Evolutionary conservation across 345 rosid genomes (phyloP).

Genomic region (Gossypium ekmanianum): DNA sequence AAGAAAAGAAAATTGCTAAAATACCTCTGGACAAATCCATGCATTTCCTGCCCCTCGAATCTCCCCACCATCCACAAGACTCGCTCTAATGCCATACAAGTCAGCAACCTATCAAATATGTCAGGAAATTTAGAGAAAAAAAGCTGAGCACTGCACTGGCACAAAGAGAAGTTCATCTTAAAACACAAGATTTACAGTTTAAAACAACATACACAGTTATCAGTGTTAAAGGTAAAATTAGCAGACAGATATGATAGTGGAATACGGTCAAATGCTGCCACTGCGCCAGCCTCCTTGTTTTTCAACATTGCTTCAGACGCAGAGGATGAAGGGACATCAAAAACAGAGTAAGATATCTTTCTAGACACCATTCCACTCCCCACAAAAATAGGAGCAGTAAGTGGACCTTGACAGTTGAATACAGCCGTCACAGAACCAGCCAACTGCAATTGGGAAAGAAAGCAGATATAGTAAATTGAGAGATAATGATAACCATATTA

Average conservation of each 20-base stretch:
- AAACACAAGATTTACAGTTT: conserved; percentile 8
- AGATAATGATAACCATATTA: conserved; percentile 7
- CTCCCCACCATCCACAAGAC: conserved; percentile 98
- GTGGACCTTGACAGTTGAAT: conserved; percentile 97
- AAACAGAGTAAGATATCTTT: conserved; percentile 62
- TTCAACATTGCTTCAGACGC: conserved; percentile 86
- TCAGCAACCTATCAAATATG: conserved; percentile 71
- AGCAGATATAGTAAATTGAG: neutral
- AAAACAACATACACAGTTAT: conserved; percentile 71
- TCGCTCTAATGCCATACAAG: conserved; percentile 95
- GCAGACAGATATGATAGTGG: conserved; percentile 97
- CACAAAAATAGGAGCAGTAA: conserved; percentile 92
- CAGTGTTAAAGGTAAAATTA: conserved; percentile 90
- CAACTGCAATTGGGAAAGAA: conserved; percentile 55
- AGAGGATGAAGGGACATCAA: conserved; percentile 61
- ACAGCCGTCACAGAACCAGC: conserved; percentile 98
- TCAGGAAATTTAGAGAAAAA: neutral
- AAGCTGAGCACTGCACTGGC: neutral
- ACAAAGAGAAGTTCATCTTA: conserved; percentile 3
- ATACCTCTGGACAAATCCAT: conserved; percentile 98
- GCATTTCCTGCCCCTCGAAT: conserved; percentile 99
- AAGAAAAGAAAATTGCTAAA: neutral
- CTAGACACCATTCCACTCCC: conserved; percentile 97
- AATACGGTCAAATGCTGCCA: conserved; percentile 96
- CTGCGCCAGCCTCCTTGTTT: conserved; percentile 94